Percentiles rank a stretch among this genome's conserved stretches.
phyloP scores from a whole-genome alignment of 164 flowering plant species.

The Vitis riparia region DNA sequence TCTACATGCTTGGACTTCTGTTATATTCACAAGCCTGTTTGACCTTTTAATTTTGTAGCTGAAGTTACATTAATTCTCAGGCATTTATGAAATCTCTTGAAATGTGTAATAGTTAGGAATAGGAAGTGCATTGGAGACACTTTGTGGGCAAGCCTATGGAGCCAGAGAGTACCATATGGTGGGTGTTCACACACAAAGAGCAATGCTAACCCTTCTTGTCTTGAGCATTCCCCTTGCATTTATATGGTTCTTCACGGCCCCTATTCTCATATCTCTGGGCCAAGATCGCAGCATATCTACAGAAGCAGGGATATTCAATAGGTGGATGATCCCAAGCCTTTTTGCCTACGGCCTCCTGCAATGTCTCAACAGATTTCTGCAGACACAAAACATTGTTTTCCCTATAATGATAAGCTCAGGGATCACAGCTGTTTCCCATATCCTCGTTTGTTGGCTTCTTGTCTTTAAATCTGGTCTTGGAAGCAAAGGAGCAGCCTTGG shows the following conservation, averaged over 20 bases:
- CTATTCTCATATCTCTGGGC: slow-evolving; percentile 23
- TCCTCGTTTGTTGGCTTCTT: slow-evolving; percentile 38
- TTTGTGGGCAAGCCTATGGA: slow-evolving; percentile 47
- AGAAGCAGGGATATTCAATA: slow-evolving; percentile 26
- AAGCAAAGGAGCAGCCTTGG: slow-evolving; percentile 40
- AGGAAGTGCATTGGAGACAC: slow-evolving; percentile 47
- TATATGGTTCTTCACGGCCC: slow-evolving; percentile 25
- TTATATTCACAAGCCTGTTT: background rate
- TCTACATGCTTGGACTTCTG: background rate
- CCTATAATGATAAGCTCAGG: slow-evolving; percentile 43
- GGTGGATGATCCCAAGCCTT: slow-evolving; percentile 45
- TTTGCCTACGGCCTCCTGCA: slow-evolving; percentile 44
- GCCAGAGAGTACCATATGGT: slow-evolving; percentile 37
- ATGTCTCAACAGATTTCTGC: slow-evolving; percentile 37
- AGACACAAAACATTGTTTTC: slow-evolving; percentile 36
- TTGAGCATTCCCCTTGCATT: slow-evolving; percentile 24
- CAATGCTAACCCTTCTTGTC: slow-evolving; percentile 23
- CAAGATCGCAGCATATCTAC: slow-evolving; percentile 33
- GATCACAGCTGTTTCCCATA: slow-evolving; percentile 26
- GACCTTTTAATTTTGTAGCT: slow-evolving; percentile 7
- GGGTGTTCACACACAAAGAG: slow-evolving; percentile 37
- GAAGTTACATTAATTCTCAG: too few relatives aligned
- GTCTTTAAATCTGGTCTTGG: slow-evolving; percentile 32
- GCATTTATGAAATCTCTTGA: too few relatives aligned
- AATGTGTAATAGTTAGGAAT: slow-evolving; percentile 37